These are phyloP conservation scores for Brettanomyces custersianus DNA, from an alignment of 805 yeast species.

Conservation along the genomic window DNA sequence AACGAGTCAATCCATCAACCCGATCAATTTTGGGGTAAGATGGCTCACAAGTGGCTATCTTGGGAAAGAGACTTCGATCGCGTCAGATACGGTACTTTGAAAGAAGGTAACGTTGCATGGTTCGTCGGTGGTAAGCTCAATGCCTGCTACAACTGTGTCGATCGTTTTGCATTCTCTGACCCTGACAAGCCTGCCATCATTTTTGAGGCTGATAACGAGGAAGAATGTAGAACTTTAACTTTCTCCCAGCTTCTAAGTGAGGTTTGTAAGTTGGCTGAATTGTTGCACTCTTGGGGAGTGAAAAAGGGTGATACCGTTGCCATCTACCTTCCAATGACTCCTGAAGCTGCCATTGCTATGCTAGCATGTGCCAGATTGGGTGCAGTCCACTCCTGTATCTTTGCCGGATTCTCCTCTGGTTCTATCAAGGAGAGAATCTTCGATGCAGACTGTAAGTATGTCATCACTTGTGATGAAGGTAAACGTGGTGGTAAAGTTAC, in stretches of 20 bases:
- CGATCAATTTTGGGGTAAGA: constrained; percentile 65
- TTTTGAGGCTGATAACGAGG: constrained; percentile 90
- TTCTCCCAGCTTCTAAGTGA: constrained; percentile 80
- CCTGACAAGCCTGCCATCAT: constrained; percentile 82
- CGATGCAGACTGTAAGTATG: constrained; percentile 78
- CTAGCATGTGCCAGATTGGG: constrained; percentile 90
- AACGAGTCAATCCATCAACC: constrained; percentile 73
- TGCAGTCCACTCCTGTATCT: constrained; percentile 91
- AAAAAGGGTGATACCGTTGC: constrained; percentile 94
- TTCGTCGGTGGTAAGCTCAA: constrained; percentile 88
- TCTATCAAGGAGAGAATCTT: constrained; percentile 84
- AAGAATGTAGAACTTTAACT: constrained; percentile 63
- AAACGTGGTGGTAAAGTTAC: constrained; percentile 93
- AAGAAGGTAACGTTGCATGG: constrained; percentile 84
- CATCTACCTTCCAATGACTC: constrained; percentile 94
- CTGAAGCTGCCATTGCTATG: constrained; percentile 91
- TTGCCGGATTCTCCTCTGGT: constrained; percentile 94
- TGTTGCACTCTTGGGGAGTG: constrained; percentile 78
- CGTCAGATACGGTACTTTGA: constrained; percentile 56
- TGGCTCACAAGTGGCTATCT: constrained; percentile 60
- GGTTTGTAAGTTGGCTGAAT: constrained; percentile 81
- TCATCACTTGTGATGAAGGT: constrained; percentile 92
- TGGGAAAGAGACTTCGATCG: constrained; percentile 76
- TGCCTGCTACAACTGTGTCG: constrained; percentile 90
- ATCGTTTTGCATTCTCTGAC: constrained; percentile 82